Evolutionary conservation across 1,284 basidiomycete species (phyloP).

Genomic region (Pterulicium gracile): DNA sequence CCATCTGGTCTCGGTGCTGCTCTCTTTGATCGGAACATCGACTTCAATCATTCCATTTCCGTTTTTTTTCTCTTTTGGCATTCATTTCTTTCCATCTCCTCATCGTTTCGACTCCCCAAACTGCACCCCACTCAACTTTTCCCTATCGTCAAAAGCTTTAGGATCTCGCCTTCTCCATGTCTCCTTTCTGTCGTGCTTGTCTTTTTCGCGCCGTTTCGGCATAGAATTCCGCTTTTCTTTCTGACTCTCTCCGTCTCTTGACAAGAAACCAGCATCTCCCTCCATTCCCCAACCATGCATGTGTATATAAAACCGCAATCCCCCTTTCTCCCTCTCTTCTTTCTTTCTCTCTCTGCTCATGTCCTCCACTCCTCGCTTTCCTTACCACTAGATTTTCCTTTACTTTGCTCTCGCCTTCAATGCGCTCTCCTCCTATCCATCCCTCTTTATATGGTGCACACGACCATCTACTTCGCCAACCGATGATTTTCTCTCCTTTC

Average conservation of each 20-base stretch:
- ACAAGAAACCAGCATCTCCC: neutral
- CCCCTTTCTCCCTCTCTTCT: neutral
- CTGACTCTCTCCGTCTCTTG: no score
- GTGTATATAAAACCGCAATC: neutral
- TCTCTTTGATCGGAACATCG: no score
- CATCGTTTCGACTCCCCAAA: neutral
- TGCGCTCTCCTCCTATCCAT: no score
- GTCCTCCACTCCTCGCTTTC: neutral
- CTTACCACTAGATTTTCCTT: neutral
- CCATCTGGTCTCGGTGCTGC: no score
- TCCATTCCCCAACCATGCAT: neutral
- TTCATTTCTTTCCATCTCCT: neutral
- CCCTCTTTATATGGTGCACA: no score
- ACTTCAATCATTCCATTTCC: no score
- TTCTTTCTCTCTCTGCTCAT: neutral
- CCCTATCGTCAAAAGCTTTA: neutral
- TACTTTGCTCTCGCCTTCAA: no score
- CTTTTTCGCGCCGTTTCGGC: neutral
- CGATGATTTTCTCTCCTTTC: no score
- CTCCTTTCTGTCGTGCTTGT: neutral
- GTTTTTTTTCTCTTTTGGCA: neutral
- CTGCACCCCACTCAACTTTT: constrained; percentile 1
- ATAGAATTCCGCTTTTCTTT: no score
- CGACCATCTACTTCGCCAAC: no score
- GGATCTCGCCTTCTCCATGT: neutral